Conservation (phyloP, 345 rosid genomes). For the Linum lewisii region DNA sequence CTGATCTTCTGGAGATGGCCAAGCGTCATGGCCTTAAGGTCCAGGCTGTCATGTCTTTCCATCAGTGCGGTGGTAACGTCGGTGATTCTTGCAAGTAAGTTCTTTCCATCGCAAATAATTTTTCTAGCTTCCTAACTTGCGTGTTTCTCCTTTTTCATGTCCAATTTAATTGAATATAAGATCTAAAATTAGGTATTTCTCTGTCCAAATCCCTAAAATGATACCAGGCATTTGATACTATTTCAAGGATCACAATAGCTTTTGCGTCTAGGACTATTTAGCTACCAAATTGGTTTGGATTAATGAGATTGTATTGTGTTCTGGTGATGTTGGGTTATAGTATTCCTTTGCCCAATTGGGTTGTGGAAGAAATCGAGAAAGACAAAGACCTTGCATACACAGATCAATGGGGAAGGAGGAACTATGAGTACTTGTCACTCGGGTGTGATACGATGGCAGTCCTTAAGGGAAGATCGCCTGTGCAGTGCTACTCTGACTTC, state of each 20-base stretch:
- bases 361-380: conserved; percentile 55
- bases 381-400: conserved; percentile 87
- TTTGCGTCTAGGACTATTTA: neutral
- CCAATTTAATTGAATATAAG: neutral
- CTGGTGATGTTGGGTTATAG: conserved; percentile 27
- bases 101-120: neutral
- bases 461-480: conserved; percentile 75
- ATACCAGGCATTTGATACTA: neutral
- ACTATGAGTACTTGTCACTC: conserved; percentile 74
- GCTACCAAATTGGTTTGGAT: neutral
- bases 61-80: conserved; percentile 99
- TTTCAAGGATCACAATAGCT: neutral
- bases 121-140: neutral
- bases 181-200: neutral
- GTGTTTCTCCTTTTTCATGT: neutral
- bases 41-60: conserved; percentile 98
- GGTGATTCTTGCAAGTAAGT: conserved; percentile 89
- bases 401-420: conserved; percentile 98
- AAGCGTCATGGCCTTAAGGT: conserved; percentile 82
- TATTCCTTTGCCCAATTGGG: conserved; percentile 89
- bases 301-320: neutral
- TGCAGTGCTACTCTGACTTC: conserved; percentile 90
- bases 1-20: conserved; percentile 82
- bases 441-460: conserved; percentile 86
- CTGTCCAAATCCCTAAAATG: conserved; percentile 2